A percentile compares a stretch with the other conserved stretches of the same genome.
Evolutionary conservation across 768 basidiomycete genomes (phyloP).

Genomic region (Kwoniella newhampshirensis): DNA sequence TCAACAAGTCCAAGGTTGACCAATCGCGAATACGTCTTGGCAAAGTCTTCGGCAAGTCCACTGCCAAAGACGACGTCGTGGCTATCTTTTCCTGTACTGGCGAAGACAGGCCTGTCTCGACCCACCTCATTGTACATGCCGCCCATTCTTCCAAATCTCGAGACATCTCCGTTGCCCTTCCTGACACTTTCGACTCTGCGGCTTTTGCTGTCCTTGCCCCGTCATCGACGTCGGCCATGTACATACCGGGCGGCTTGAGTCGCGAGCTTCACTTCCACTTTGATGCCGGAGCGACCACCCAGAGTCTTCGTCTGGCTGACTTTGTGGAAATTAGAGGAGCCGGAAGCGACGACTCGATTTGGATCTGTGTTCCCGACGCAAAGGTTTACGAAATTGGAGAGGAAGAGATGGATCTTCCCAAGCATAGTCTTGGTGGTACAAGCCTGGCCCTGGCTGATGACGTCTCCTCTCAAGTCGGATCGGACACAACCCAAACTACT

Average conservation of each 20-base stretch:
- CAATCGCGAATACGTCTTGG: neutral
- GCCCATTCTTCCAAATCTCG: neutral
- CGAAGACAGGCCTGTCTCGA: neutral
- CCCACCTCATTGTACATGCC: constrained; percentile 4
- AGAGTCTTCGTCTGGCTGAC: constrained; percentile 12
- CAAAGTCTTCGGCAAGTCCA: neutral
- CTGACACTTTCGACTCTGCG: neutral
- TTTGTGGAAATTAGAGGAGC: constrained; percentile 19
- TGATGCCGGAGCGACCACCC: constrained; percentile 7
- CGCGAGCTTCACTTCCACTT: constrained; percentile 11
- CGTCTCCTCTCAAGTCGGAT: too few relatives aligned
- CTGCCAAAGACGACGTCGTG: neutral
- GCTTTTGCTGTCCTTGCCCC: constrained; percentile 1
- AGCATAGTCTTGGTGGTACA: neutral
- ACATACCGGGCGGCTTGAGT: neutral
- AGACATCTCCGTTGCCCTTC: constrained; percentile 3
- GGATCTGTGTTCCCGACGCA: constrained; percentile 25
- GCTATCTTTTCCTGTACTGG: neutral
- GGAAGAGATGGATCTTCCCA: constrained; percentile 19
- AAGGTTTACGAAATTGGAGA: constrained; percentile 12
- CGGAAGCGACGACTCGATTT: constrained; percentile 16
- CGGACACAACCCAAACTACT: too few relatives aligned
- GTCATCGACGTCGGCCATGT: neutral
- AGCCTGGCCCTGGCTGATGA: too few relatives aligned
- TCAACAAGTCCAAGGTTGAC: constrained; percentile 3